Conservation (phyloP, 306 rosid genomes). For the Cicer cuneatum region DNA sequence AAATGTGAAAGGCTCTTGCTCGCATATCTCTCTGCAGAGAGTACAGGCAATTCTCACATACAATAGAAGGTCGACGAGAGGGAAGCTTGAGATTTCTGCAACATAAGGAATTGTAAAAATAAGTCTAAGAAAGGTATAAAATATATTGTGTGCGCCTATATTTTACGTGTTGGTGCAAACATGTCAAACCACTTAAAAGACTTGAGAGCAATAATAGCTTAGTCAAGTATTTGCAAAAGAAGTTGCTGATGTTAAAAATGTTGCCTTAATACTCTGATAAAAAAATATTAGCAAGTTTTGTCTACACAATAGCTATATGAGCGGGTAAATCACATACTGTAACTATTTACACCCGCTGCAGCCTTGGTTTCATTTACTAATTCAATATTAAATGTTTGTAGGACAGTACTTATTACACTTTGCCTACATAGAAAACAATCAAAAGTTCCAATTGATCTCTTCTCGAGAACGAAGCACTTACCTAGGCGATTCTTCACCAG, state of each 20-base stretch:
- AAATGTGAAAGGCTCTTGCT: constrained; percentile 87
- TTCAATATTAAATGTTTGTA: neutral
- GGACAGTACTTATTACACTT: constrained; percentile 23
- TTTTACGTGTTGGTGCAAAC: neutral
- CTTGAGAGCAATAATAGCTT: constrained; percentile 4
- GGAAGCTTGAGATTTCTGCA: constrained; percentile 94
- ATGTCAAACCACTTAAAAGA: constrained; percentile 1
- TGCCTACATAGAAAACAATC: constrained; percentile 8
- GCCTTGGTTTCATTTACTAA: constrained; percentile 22
- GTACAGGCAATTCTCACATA: constrained; percentile 89
- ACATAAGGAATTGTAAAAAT: constrained; percentile 28
- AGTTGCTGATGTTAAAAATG: constrained; percentile 12
- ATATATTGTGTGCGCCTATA: constrained; percentile 8
- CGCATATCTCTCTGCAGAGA: constrained; percentile 72
- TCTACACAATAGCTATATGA: constrained; percentile 8
- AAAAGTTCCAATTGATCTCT: constrained; percentile 22
- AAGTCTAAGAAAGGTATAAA: constrained; percentile 31
- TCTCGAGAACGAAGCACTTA: constrained; percentile 46
- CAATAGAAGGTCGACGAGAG: constrained; percentile 84
- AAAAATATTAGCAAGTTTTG: constrained; percentile 16
- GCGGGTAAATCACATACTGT: neutral
- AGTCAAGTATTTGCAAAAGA: neutral
- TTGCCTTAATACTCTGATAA: neutral
- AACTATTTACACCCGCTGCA: constrained; percentile 27
- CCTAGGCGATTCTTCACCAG: constrained; percentile 93